Percentiles rank a stretch among this genome's conserved stretches.
Evolutionary conservation across 768 basidiomycete species (phyloP).

Genomic region (Hortiboletus flavorubellus): DNA sequence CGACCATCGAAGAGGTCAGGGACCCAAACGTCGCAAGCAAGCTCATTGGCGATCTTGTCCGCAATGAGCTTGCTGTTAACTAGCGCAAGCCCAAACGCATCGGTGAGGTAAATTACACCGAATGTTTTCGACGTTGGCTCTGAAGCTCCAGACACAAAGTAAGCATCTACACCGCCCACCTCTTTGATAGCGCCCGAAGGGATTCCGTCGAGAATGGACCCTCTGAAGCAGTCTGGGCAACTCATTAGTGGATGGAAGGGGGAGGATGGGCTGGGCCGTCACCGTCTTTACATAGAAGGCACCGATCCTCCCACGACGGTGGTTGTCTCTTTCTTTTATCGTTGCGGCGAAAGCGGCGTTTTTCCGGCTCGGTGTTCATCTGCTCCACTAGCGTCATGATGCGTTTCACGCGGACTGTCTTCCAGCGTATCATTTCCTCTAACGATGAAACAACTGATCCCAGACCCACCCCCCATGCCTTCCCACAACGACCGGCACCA

Average conservation of each 20-base stretch:
- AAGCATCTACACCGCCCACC: slow-evolving; percentile 37
- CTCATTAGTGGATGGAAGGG: neutral
- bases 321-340: no score
- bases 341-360: no score
- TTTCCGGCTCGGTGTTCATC: no score
- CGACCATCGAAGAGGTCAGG: slow-evolving; percentile 59
- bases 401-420: neutral
- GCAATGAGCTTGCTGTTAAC: slow-evolving; percentile 56
- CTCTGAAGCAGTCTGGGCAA: slow-evolving; percentile 35
- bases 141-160: slow-evolving; percentile 35
- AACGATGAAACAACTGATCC: neutral
- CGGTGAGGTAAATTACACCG: slow-evolving; percentile 52
- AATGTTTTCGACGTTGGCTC: slow-evolving; percentile 6
- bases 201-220: slow-evolving; percentile 43
- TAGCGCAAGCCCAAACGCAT: slow-evolving; percentile 53
- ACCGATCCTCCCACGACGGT: neutral
- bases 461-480: slow-evolving; percentile 3
- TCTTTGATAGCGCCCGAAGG: slow-evolving; percentile 39
- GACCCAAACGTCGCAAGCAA: slow-evolving; percentile 60
- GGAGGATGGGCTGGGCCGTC: neutral
- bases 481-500: neutral
- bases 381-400: neutral
- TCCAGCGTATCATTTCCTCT: neutral
- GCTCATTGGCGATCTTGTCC: slow-evolving; percentile 44
- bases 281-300: neutral